Percentiles rank a stretch among this genome's conserved stretches.
Evolutionary conservation across 2,329 filamentous ascomycete species (phyloP).

Genomic region (Elsinoe ampelina): DNA sequence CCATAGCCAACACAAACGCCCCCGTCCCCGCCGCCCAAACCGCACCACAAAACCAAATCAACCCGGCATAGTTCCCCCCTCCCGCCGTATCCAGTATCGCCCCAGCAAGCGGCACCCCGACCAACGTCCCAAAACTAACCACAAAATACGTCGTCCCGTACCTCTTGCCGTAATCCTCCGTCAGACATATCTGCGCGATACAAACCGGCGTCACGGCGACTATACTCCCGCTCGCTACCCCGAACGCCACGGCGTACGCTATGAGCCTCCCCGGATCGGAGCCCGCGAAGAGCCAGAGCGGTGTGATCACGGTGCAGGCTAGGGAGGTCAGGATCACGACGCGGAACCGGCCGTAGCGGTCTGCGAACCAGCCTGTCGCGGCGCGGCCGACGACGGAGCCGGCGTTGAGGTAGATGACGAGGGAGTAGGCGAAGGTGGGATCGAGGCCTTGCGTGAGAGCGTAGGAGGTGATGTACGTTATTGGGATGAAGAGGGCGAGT

Average conservation of each 20-base stretch:
- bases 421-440: conserved; percentile 60
- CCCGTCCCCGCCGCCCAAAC: conserved; percentile 34
- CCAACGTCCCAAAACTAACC: conserved; percentile 59
- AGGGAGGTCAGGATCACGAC: conserved; percentile 63
- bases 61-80: conserved; percentile 36
- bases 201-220: conserved; percentile 79
- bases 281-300: conserved; percentile 64
- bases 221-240: conserved; percentile 70
- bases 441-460: conserved; percentile 55
- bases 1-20: conserved; percentile 33
- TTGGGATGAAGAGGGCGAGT: conserved; percentile 52
- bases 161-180: conserved; percentile 68
- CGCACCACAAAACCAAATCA: conserved; percentile 35
- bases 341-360: conserved; percentile 75
- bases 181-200: conserved; percentile 70
- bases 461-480: conserved; percentile 75
- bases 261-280: conserved; percentile 48
- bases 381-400: conserved; percentile 70
- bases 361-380: conserved; percentile 68
- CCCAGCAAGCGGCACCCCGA: conserved; percentile 40
- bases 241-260: conserved; percentile 66
- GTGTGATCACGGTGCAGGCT: conserved; percentile 54
- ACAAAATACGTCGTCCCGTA: conserved; percentile 79
- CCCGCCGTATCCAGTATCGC: conserved; percentile 30
- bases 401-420: conserved; percentile 74